These are phyloP conservation scores for Nothophaeocryptopus gaeumannii DNA, from an alignment of 2,329 filamentous ascomycete genomes.

Conservation along the genomic window DNA sequence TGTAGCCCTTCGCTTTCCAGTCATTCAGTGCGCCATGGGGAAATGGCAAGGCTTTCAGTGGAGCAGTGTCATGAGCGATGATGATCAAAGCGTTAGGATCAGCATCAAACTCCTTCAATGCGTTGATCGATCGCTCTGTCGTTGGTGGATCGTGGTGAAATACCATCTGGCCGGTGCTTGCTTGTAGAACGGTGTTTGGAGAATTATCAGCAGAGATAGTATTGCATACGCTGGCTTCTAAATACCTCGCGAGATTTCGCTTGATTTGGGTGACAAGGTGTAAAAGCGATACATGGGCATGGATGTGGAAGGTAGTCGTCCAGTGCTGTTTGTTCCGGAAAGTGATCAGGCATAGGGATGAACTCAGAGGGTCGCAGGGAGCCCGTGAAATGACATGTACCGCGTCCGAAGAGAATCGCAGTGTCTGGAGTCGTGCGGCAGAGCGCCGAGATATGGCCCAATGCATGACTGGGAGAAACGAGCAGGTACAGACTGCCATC, in stretches of 20 bases:
- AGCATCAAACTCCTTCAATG: constrained; percentile 19
- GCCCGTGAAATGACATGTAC: constrained; percentile 31
- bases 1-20: constrained; percentile 21
- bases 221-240: constrained; percentile 4
- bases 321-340: constrained; percentile 1
- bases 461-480: constrained; percentile 22
- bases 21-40: constrained; percentile 14
- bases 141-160: constrained; percentile 14
- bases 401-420: constrained; percentile 38
- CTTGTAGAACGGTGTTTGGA: constrained; percentile 5
- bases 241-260: constrained; percentile 38
- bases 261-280: constrained; percentile 6
- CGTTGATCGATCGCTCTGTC: constrained; percentile 15
- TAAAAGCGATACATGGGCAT: constrained; percentile 8
- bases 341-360: constrained; percentile 8
- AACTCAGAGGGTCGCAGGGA: constrained; percentile 29
- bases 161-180: neutral
- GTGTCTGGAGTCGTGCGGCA: constrained; percentile 16
- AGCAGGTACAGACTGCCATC: constrained; percentile 37
- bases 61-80: constrained; percentile 23
- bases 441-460: constrained; percentile 13
- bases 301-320: constrained; percentile 2
- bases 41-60: constrained; percentile 20
- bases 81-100: constrained; percentile 18
- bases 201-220: constrained; percentile 1